These are phyloP conservation scores for Ceratocystis variospora DNA, from an alignment of 2,329 filamentous ascomycete genomes.

Conservation along the genomic window DNA sequence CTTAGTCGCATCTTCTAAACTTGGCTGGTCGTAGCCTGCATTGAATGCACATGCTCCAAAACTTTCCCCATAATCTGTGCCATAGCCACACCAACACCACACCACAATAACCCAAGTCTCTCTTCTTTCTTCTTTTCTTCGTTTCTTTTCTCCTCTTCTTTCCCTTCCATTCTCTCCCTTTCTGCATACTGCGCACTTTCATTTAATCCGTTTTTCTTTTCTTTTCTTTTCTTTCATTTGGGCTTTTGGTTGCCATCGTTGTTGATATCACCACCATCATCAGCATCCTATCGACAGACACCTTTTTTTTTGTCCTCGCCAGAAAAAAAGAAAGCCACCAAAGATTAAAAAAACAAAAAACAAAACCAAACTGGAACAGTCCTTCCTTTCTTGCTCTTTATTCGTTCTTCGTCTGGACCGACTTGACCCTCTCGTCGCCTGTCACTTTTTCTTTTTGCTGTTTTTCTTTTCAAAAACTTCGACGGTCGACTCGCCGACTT, in stretches of 20 bases:
- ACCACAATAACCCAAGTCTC: neutral
- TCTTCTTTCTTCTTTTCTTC: slow-evolving; percentile 1
- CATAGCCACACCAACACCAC: slow-evolving; percentile 11
- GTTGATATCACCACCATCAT: neutral
- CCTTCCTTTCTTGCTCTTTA: slow-evolving; percentile 14
- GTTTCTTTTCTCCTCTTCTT: neutral
- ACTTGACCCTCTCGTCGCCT: slow-evolving; percentile 14
- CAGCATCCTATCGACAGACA: neutral
- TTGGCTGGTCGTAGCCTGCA: slow-evolving; percentile 4
- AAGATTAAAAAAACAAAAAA: neutral
- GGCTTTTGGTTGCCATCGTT: neutral
- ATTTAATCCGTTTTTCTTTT: slow-evolving; percentile 7
- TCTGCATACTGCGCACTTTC: neutral
- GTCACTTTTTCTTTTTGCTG: slow-evolving; percentile 3
- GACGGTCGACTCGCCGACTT: slow-evolving; percentile 16
- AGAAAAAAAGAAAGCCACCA: neutral
- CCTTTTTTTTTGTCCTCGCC: neutral
- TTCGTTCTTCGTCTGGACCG: neutral
- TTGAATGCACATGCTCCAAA: slow-evolving; percentile 10
- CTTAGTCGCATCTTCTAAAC: neutral
- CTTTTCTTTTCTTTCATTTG: slow-evolving; percentile 5
- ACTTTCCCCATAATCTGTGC: slow-evolving; percentile 9
- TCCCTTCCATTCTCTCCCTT: neutral
- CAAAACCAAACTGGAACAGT: neutral
- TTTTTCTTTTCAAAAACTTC: slow-evolving; percentile 5